Base-by-base conservation (phyloP, 805 yeast species). In the Komagataella kurtzmanii region DNA sequence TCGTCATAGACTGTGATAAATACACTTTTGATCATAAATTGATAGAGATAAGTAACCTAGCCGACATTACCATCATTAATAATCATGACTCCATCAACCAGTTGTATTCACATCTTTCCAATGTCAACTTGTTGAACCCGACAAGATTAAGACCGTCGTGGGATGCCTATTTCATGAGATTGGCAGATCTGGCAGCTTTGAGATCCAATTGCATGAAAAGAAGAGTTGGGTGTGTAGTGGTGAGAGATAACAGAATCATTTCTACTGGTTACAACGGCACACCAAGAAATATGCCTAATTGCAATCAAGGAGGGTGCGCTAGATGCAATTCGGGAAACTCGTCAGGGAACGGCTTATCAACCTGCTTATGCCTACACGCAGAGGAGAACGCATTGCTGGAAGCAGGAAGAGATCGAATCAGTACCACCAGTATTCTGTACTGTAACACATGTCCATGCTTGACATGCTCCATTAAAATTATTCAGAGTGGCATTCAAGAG, bases 251-350 rank as follows among this genome's bases (percentile, higher is more conserved):
- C 44, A 72, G 97, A 52, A 95, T 93, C 24, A 76, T 93, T 23
- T 93, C 98, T 2, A 93, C 99, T 0, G 99, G 99, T 0, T 93
- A 93, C 66, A 93, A 93, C 61, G 99, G 99, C 1, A 93, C 99
- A 0, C 98, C 99, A 8, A 75, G 96, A 46, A 87, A 89, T 54
- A 68, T 88, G 59, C 71, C 73, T 23, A 93, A 93, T 60, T 93
- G 99, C 67, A 90, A 88, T 61, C 91, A 88, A 59, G 99, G 99
- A 19, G 99, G 99, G 1, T 93, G 99, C 65, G 67, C 79, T 3
- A 71, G 99, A 45, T 93, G 99, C 65, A 93, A 93, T 60, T 68
- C 76, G 23, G 90, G 85, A 6, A 73, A 73, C 50, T 73, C 75
- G 0, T 62, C 72, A 44, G 95, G 96, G 2, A 73, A 78, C 2